Evolutionary conservation across 75 land plant genomes (phyloP), one percentile per base, ranked within the genome.

Genomic region (Cryptomeria japonica): DNA sequence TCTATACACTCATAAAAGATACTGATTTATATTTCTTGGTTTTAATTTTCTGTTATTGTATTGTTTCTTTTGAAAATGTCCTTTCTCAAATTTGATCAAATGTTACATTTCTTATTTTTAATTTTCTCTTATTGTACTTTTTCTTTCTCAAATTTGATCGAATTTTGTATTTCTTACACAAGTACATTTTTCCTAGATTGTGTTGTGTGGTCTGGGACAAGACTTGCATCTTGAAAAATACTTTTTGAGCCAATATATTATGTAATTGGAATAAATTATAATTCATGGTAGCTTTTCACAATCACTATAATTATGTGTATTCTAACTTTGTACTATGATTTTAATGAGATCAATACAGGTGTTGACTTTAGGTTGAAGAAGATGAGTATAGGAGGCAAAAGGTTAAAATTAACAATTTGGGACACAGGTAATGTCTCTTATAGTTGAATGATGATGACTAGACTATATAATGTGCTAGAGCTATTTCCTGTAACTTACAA

Each of bases 371-470:
- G 96, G 88, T 88, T 94, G 90, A 96, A 96, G 89, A 87, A 68
- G 84, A 90, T 96, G 39, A 92, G 91, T 28, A 88, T 94, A 64
- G 91, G 91, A 87, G 98, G 96, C 58, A 94, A 96, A 90, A 94
- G 88, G 85, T 86, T 96, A 85, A 96, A 96, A 88, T 95, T 96
- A 13, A 96, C 98, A 47, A 96, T 96, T 53, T 96, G 98, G 98
- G 98, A 96, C 84, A 96, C 98, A 3, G 97, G 97, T 94, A 88
- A 75, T 75, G 7, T 13, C 34, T 75, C 16, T 34, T 13, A 0
- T 32, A 75, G 37, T 34, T 75, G 15, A 32, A 72, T n/a, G 36
- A 75, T 34, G 3, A 75, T 75, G 12, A 34, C 37, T 75, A 34
- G 38, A 34, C 77, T 32, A 75, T 75, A 75, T 28, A 64, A 64